Base-by-base conservation (phyloP, 331 rosid genomes). In the Acacia pycnantha region DNA sequence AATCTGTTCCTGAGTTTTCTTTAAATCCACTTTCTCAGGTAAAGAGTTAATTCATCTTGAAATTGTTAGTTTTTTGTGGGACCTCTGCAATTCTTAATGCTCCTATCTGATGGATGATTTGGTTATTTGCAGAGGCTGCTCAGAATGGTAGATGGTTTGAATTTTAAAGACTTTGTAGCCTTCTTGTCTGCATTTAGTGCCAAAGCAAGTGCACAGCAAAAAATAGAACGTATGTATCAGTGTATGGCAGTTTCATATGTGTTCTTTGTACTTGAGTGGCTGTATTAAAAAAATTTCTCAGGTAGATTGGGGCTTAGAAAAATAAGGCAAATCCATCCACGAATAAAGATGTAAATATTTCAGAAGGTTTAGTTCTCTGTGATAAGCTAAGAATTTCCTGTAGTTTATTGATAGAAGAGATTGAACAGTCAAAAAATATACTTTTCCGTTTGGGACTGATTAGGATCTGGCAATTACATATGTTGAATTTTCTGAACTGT, bases 21-120 rank as follows among this genome's bases (percentile, higher is more conserved):
- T 91, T 90, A 94, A 96, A 94, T 87, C 98, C 97, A 47, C 92
- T 96, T 85, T 96, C 98, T 85, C 94, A 93, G 92, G 99, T 95
- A 65, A 8, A 48, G 59, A 40, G 16, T 29, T 50, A 19, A 58
- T 59, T 44, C 29, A 16, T 44, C 24, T 29, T 24, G 2, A 31
- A 21, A 61, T 71, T 48, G 74, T 59, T 12, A n/a, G 18, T n/a
- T 67, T 51, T 47, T 48, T 85, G 6, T 73, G 62, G 50, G 41
- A 37, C 41, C 8, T 6, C 41, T 6, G 40, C 41, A 31, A 2
- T 76, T 74, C 18, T 27, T 67, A n/a, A 71, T 73, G 78, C 35
- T 27, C 26, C 3, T 31, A 50, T 43, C 70, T 64, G 53, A 81
- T 79, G 61, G 65, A 46, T 48, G 78, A 8, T 82, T 77, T 84